Percentiles rank a stretch among this genome's conserved stretches.
Evolutionary conservation across 352 stramenopile genomes (phyloP).

Genomic region (Globisporangium barbulae): DNA sequence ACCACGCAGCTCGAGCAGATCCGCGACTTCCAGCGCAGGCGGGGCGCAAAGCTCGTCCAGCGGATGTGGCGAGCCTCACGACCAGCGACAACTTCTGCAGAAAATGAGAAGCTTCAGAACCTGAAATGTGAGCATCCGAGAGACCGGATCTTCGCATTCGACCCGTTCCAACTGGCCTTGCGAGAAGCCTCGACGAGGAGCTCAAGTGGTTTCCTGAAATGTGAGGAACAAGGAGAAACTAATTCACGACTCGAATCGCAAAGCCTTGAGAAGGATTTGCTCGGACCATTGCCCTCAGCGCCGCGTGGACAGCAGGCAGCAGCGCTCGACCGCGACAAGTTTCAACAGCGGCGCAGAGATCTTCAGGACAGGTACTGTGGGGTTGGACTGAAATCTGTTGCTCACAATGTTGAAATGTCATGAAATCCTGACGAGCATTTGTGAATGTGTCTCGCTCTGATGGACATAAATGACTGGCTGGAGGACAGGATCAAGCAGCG

Average conservation of each 20-base stretch:
- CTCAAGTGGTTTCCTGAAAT: neutral
- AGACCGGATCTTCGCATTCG: slow-evolving; percentile 31
- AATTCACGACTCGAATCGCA: neutral
- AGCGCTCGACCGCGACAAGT: slow-evolving; percentile 15
- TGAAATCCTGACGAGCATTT: neutral
- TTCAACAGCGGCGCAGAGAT: slow-evolving; percentile 21
- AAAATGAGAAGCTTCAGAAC: neutral
- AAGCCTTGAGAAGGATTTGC: neutral
- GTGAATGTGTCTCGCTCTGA: neutral
- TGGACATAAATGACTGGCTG: neutral
- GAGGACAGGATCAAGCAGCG: slow-evolving; percentile 15
- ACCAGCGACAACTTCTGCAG: neutral
- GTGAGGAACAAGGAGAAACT: slow-evolving; percentile 12
- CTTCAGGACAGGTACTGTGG: slow-evolving; percentile 29
- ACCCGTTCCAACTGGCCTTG: slow-evolving; percentile 25
- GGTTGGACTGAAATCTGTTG: neutral
- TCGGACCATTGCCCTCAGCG: slow-evolving; percentile 10
- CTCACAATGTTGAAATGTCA: neutral
- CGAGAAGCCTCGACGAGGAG: neutral
- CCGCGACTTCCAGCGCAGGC: slow-evolving; percentile 37
- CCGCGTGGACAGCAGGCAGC: neutral
- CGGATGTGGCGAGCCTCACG: slow-evolving; percentile 31
- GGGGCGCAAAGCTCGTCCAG: slow-evolving; percentile 41
- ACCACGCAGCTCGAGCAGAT: slow-evolving; percentile 42
- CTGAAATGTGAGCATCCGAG: slow-evolving; percentile 9